Percentiles rank a stretch among this genome's conserved stretches.
Conservation (phyloP, 768 basidiomycete species). For the Mycena latifolia region DNA sequence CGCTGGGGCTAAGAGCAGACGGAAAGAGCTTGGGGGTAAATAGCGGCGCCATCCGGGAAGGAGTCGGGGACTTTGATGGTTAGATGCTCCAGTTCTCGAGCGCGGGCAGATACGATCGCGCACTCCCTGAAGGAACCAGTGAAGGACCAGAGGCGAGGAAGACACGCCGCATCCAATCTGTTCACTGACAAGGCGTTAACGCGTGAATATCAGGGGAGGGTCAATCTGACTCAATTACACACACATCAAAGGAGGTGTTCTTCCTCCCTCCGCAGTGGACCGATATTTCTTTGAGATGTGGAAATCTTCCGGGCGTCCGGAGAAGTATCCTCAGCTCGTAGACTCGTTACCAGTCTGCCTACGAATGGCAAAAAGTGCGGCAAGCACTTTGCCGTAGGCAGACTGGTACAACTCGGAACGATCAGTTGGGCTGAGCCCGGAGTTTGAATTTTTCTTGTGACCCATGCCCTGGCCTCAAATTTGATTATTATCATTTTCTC, state of each 20-base stretch:
- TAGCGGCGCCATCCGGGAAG: neutral
- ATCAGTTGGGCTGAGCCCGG: no score
- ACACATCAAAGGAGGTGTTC: neutral
- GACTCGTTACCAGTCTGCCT: no score
- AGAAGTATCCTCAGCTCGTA: neutral
- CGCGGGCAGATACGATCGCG: neutral
- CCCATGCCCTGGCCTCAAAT: no score
- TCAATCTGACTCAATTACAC: neutral
- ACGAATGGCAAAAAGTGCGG: no score
- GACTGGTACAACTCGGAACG: no score
- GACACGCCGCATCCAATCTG: neutral
- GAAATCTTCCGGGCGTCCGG: neutral
- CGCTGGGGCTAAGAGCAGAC: neutral
- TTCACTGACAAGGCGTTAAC: neutral
- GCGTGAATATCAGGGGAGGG: neutral
- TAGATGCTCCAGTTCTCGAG: neutral
- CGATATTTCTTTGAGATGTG: constrained; percentile 14
- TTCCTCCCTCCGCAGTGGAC: neutral
- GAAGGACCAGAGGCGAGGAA: constrained; percentile 2
- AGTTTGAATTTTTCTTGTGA: no score
- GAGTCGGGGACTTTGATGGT: neutral
- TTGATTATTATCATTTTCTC: no score
- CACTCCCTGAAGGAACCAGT: neutral
- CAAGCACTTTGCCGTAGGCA: no score
- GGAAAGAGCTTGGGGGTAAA: neutral